These are phyloP conservation scores for Colletotrichum chrysophilum DNA, from an alignment of 2,329 filamentous ascomycete genomes.

Conservation along the genomic window DNA sequence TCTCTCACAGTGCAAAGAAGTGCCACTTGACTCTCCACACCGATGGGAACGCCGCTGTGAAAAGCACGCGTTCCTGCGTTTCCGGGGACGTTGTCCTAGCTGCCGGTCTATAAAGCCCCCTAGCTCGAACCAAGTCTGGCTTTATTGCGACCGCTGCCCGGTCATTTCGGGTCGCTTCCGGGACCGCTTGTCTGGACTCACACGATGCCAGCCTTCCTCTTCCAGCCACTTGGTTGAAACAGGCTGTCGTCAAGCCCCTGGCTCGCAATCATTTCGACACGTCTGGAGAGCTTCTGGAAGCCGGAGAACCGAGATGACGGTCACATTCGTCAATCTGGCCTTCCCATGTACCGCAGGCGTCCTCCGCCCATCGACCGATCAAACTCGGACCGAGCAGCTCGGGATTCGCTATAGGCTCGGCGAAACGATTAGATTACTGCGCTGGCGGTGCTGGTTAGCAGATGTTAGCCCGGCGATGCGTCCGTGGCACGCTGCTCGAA, in stretches of 20 bases:
- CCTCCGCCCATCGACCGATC: not conserved
- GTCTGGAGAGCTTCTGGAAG: not conserved
- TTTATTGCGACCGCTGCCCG: not conserved
- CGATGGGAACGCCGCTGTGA: not conserved
- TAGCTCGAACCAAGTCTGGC: not conserved
- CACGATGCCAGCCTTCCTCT: not conserved
- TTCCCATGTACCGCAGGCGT: not conserved
- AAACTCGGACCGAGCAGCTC: not conserved
- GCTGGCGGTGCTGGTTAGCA: not conserved
- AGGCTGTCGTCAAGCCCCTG: not conserved
- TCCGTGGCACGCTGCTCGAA: not conserved
- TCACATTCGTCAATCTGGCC: not conserved
- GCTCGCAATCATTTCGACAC: not conserved
- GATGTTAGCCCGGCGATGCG: not conserved
- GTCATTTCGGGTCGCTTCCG: conserved; percentile 4
- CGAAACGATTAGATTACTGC: not conserved
- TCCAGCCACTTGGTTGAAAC: not conserved
- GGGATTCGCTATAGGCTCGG: not conserved
- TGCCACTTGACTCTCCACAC: not conserved
- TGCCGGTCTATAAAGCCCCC: not conserved
- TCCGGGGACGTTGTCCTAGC: not conserved
- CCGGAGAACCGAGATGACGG: not conserved
- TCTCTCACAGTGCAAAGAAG: not conserved
- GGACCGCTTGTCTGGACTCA: not conserved
- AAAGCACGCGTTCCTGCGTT: not conserved